Evolutionary conservation across 225 moss, liverwort and hornwort species (phyloP).

Genomic region (Lunularia cruciata): DNA sequence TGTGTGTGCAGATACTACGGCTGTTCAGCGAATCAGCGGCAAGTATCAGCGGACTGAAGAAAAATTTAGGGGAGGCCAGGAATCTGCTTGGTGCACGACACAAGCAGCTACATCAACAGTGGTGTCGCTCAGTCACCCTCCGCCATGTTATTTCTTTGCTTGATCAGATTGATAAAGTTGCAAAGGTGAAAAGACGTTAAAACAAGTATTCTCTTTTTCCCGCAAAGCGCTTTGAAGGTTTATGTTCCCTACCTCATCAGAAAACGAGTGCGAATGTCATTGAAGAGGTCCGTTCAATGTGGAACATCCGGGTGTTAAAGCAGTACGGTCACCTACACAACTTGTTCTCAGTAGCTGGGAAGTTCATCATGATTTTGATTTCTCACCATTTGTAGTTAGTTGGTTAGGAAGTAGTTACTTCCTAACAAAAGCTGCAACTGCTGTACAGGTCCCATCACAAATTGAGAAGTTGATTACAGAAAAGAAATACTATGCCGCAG

Average conservation of each 20-base stretch:
- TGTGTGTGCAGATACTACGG: slow-evolving; percentile 69
- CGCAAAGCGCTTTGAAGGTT: too few relatives aligned
- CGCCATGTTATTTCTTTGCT: slow-evolving; percentile 98
- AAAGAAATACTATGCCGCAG: slow-evolving; percentile 94
- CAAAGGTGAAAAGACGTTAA: slow-evolving; percentile 64
- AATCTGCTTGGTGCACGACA: slow-evolving; percentile 85
- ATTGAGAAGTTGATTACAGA: slow-evolving; percentile 94
- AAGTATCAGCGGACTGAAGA: slow-evolving; percentile 91
- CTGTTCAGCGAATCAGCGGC: slow-evolving; percentile 98
- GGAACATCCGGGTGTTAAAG: too few relatives aligned
- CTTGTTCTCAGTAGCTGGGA: neutral
- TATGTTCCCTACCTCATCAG: too few relatives aligned
- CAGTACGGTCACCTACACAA: too few relatives aligned
- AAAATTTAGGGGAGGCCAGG: slow-evolving; percentile 79
- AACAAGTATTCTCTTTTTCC: neutral
- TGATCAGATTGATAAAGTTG: slow-evolving; percentile 98
- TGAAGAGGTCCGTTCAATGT: too few relatives aligned
- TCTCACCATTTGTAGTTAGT: neutral
- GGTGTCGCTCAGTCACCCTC: slow-evolving; percentile 96
- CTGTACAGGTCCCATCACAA: slow-evolving; percentile 79
- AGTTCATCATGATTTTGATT: too few relatives aligned
- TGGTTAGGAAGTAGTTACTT: neutral
- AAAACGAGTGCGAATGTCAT: too few relatives aligned
- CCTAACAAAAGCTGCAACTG: neutral
- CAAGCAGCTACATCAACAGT: slow-evolving; percentile 97